Conservation (phyloP, 192 early-diverging fungal genomes). For the Hyaloraphidium curvatum region DNA sequence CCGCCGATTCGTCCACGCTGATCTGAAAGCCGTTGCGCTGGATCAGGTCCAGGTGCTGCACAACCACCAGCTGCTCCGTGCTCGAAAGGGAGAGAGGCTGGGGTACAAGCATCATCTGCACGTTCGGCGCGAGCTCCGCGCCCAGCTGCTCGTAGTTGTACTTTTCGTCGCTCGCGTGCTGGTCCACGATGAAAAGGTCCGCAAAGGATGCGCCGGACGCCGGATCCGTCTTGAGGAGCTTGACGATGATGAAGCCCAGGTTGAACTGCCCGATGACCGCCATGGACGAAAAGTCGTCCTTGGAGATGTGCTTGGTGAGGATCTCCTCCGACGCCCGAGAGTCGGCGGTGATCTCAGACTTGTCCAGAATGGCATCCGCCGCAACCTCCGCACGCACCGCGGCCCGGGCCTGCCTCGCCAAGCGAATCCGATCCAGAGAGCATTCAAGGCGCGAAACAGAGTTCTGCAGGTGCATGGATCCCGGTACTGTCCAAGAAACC, state of each 20-base stretch:
- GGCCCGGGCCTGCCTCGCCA: no score
- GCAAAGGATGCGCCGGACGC: slow-evolving; percentile 6
- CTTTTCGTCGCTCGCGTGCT: slow-evolving; percentile 96
- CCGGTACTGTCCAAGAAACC: no score
- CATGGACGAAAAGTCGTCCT: slow-evolving; percentile 70
- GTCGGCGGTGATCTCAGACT: slow-evolving; percentile 16
- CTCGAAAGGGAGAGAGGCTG: slow-evolving; percentile 44
- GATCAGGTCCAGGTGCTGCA: slow-evolving; percentile 49
- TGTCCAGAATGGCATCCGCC: slow-evolving; percentile 19
- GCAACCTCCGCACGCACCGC: no score
- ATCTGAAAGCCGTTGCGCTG: slow-evolving; percentile 69
- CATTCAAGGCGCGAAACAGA: no score
- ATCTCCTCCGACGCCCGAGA: slow-evolving; percentile 16
- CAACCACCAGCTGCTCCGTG: slow-evolving; percentile 56
- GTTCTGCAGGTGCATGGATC: no score
- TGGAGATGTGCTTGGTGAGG: slow-evolving; percentile 36
- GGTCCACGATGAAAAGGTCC: slow-evolving; percentile 89
- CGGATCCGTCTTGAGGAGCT: slow-evolving; percentile 10
- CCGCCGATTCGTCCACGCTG: slow-evolving; percentile 29
- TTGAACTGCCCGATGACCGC: slow-evolving; percentile 90
- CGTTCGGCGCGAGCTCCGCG: slow-evolving; percentile 8
- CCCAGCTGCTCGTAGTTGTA: slow-evolving; percentile 78
- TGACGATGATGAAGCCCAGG: slow-evolving; percentile 75
- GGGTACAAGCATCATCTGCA: slow-evolving; percentile 23
- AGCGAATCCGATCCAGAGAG: no score